phyloP scores from a whole-genome alignment of 2,329 filamentous ascomycete genomes.

The Arthroderma sp. region DNA sequence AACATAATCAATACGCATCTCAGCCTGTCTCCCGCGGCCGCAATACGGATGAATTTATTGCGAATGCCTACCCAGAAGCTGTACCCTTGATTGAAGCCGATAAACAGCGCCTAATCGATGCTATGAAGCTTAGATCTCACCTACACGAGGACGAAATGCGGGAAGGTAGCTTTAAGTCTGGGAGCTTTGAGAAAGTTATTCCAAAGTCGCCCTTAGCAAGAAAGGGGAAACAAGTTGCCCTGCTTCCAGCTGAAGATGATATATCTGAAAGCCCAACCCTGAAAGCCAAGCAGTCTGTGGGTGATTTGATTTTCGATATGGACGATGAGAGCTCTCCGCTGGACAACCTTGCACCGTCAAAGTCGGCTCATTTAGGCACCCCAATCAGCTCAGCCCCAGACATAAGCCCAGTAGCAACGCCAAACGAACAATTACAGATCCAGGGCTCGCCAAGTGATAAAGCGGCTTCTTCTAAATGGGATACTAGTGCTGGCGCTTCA shows the following conservation, averaged over 20 bases:
- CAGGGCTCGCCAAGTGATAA: slow-evolving; percentile 13
- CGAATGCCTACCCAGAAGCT: slow-evolving; percentile 36
- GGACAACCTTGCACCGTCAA: background rate
- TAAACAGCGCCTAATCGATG: slow-evolving; percentile 55
- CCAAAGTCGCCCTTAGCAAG: slow-evolving; percentile 34
- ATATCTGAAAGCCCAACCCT: slow-evolving; percentile 48
- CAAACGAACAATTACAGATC: background rate
- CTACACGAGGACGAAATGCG: slow-evolving; percentile 54
- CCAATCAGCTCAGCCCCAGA: background rate
- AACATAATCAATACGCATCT: slow-evolving; percentile 65
- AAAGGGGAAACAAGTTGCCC: slow-evolving; percentile 25
- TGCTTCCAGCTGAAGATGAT: slow-evolving; percentile 8
- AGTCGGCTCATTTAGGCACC: background rate
- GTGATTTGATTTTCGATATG: slow-evolving; percentile 87
- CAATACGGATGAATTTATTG: slow-evolving; percentile 45
- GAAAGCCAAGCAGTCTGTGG: slow-evolving; percentile 52
- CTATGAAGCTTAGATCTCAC: slow-evolving; percentile 56
- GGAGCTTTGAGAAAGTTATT: slow-evolving; percentile 51
- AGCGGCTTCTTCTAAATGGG: background rate
- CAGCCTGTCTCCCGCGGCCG: slow-evolving; percentile 67
- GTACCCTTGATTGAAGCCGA: slow-evolving; percentile 25
- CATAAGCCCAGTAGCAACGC: background rate
- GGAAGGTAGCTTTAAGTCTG: slow-evolving; percentile 47
- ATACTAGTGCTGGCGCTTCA: slow-evolving; percentile 4
- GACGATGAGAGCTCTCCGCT: slow-evolving; percentile 43